Conservation (phyloP, 1,284 basidiomycete genomes). For the Erythrobasidium hasegawianum region DNA sequence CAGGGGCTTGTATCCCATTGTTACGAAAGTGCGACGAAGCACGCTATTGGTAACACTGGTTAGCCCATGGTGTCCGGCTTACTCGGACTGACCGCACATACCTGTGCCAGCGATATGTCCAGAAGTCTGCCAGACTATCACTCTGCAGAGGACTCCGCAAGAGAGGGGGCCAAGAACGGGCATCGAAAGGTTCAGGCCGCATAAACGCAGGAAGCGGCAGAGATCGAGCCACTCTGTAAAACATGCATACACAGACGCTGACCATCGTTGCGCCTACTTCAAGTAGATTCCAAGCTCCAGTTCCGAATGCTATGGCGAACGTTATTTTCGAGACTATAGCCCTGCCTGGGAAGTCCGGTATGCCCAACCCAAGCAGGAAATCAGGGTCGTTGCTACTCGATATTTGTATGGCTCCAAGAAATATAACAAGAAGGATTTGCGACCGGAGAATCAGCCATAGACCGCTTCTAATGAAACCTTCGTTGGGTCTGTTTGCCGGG, state of each 20-base stretch:
- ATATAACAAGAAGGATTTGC: slow-evolving; percentile 9
- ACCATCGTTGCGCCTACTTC: slow-evolving; percentile 18
- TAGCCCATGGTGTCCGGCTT: neutral
- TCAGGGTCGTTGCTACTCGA: neutral
- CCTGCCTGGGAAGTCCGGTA: slow-evolving; percentile 5
- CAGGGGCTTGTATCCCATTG: slow-evolving; percentile 25
- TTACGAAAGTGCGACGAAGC: slow-evolving; percentile 16
- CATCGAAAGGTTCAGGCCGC: slow-evolving; percentile 9
- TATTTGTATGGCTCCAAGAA: slow-evolving; percentile 17
- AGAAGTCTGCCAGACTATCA: slow-evolving; percentile 28
- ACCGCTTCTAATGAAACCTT: neutral
- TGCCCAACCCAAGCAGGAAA: slow-evolving; percentile 17
- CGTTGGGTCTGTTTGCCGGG: slow-evolving; percentile 7
- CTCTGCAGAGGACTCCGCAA: slow-evolving; percentile 18
- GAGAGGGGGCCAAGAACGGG: slow-evolving; percentile 18
- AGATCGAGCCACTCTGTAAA: neutral
- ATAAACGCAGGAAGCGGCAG: slow-evolving; percentile 3
- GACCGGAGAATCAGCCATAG: slow-evolving; percentile 1
- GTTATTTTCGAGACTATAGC: neutral
- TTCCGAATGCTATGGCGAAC: slow-evolving; percentile 23
- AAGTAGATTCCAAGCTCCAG: slow-evolving; percentile 30
- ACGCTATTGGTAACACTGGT: slow-evolving; percentile 11
- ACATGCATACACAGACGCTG: slow-evolving; percentile 2
- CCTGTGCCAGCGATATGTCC: slow-evolving; percentile 35
- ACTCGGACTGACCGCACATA: neutral